A percentile compares a stretch with the other conserved stretches of the same genome.
Conservation (phyloP, 1,139 yeast species). For the Pneumocystis wakefieldiae region DNA sequence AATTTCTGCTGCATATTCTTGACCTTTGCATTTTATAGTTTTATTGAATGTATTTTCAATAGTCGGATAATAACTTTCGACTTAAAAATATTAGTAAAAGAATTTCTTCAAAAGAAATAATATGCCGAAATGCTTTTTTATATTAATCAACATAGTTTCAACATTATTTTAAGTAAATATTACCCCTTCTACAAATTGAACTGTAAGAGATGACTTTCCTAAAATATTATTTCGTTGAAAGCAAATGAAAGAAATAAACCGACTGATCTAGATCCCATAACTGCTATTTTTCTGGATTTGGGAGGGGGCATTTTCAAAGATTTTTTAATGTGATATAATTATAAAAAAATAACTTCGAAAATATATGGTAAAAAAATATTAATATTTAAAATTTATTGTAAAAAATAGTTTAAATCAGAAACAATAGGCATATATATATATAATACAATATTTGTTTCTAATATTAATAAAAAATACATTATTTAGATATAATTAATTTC, state of each 20-base stretch:
- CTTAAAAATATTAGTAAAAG: slow-evolving; percentile 25
- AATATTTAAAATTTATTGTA: background rate
- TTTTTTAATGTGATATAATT: background rate
- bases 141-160: background rate
- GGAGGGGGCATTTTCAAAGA: slow-evolving; percentile 13
- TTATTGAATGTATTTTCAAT: slow-evolving; percentile 81
- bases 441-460: background rate
- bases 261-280: slow-evolving; percentile 80
- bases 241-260: slow-evolving; percentile 28
- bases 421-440: background rate
- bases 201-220: slow-evolving; percentile 70
- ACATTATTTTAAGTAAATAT: background rate
- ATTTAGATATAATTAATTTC: background rate
- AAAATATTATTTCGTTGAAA: background rate
- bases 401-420: background rate
- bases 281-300: slow-evolving; percentile 62
- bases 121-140: background rate
- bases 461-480: background rate
- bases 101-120: background rate
- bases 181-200: slow-evolving; percentile 58
- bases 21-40: slow-evolving; percentile 52
- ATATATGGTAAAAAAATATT: background rate
- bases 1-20: slow-evolving; percentile 70
- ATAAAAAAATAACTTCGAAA: no score
- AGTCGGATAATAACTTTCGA: slow-evolving; percentile 83